Evolutionary conservation across 176 grass and related monocot species (phyloP).

Genomic region (Triticum dicoccoides): DNA sequence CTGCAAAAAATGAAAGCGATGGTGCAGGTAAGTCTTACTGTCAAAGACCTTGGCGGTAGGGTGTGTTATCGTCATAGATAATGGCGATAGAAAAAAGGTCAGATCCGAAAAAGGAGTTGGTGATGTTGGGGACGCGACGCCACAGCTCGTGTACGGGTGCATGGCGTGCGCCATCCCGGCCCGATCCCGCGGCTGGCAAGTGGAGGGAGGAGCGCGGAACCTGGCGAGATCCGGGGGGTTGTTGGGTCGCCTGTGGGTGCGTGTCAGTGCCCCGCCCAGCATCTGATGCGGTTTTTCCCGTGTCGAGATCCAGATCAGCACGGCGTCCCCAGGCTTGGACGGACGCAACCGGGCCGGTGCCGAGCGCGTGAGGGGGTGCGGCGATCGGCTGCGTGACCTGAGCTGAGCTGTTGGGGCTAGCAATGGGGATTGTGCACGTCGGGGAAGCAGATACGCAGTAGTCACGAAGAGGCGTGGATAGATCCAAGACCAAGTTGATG

Average conservation of each 20-base stretch:
- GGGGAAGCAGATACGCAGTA: no score
- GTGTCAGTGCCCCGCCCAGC: background rate
- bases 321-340: background rate
- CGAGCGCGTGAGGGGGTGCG: background rate
- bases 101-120: no score
- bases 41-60: no score
- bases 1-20: no score
- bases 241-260: background rate
- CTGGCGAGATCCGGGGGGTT: constrained; percentile 32
- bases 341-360: background rate
- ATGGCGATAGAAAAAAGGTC: no score
- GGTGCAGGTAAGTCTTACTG: no score
- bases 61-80: no score
- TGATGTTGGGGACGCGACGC: background rate
- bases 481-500: background rate
- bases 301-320: constrained; percentile 25
- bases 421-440: no score
- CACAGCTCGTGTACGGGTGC: background rate
- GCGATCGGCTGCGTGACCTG: background rate
- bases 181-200: background rate
- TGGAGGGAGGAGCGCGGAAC: background rate
- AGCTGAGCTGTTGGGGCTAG: no score
- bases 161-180: background rate
- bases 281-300: constrained; percentile 21
- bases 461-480: background rate